Conservation (phyloP, 164 flowering plant species). For the Nymphaea thermarum region DNA sequence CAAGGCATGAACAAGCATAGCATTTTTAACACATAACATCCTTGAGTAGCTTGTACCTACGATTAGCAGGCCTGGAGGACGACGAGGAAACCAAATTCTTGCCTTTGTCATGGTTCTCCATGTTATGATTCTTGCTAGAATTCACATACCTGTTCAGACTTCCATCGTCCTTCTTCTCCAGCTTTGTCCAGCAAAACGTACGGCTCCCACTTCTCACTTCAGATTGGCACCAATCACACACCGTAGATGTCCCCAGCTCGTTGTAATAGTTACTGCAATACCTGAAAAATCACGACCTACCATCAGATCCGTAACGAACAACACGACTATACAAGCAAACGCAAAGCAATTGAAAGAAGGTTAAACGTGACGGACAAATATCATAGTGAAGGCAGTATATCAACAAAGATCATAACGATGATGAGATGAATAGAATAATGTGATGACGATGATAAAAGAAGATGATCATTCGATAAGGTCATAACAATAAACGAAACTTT, state of each 20-base stretch:
- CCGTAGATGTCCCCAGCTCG: constrained; percentile 25
- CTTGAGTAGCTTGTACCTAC: constrained; percentile 98
- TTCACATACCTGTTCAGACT: constrained; percentile 21
- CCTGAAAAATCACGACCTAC: constrained; percentile 21
- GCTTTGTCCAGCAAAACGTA: constrained; percentile 25
- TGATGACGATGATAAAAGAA: no score
- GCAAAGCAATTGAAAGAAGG: not conserved
- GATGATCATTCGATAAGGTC: no score
- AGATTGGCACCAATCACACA: constrained; percentile 88
- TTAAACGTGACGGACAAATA: not conserved
- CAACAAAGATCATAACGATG: no score
- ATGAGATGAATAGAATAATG: no score
- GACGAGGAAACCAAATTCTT: constrained; percentile 37
- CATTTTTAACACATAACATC: constrained; percentile 72
- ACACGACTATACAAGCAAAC: not conserved
- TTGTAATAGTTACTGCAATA: constrained; percentile 85
- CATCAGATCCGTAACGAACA: not conserved
- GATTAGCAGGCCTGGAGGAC: constrained; percentile 54
- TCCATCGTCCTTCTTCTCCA: constrained; percentile 7
- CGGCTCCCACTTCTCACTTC: constrained; percentile 30
- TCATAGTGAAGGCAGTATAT: no score
- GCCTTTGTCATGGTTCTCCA: constrained; percentile 25
- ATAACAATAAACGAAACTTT: no score
- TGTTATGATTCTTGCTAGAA: constrained; percentile 13
- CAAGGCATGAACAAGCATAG: not conserved